A percentile compares a stretch with the other conserved stretches of the same genome.
These are phyloP conservation scores for Annona squamosa DNA, from an alignment of 164 flowering plant genomes.

Conservation along the genomic window DNA sequence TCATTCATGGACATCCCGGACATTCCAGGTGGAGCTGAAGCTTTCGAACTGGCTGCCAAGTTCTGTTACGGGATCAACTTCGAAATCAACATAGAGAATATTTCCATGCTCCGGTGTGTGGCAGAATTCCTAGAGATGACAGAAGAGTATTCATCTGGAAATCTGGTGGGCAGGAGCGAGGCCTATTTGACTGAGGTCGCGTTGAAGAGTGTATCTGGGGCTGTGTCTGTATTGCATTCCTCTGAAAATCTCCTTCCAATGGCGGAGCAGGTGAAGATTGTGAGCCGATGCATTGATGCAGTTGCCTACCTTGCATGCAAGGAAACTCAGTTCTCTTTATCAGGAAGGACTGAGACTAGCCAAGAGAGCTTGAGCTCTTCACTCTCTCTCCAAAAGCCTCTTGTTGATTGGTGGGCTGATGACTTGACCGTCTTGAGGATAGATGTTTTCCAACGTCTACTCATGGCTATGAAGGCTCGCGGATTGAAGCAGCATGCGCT, in stretches of 20 bases:
- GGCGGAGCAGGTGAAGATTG: slow-evolving; percentile 78
- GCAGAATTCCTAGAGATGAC: slow-evolving; percentile 95
- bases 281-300: slow-evolving; percentile 71
- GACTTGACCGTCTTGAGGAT: slow-evolving; percentile 68
- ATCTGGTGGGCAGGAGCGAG: slow-evolving; percentile 63
- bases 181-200: slow-evolving; percentile 76
- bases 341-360: slow-evolving; percentile 29
- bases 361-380: slow-evolving; percentile 26
- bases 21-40: slow-evolving; percentile 80
- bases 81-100: slow-evolving; percentile 71
- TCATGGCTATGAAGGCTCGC: slow-evolving; percentile 78
- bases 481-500: slow-evolving; percentile 77
- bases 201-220: slow-evolving; percentile 57
- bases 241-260: slow-evolving; percentile 53
- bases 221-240: slow-evolving; percentile 53
- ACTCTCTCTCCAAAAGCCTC: slow-evolving; percentile 29
- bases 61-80: slow-evolving; percentile 95
- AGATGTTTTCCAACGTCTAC: slow-evolving; percentile 73
- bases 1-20: slow-evolving; percentile 49
- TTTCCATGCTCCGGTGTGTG: slow-evolving; percentile 70
- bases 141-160: slow-evolving; percentile 71
- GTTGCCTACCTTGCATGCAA: slow-evolving; percentile 63
- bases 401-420: slow-evolving; percentile 95
- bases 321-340: slow-evolving; percentile 48
- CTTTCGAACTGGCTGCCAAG: slow-evolving; percentile 77